These are phyloP conservation scores for Ganoderma meredithae DNA, from an alignment of 1,284 basidiomycete species.

Conservation along the genomic window DNA sequence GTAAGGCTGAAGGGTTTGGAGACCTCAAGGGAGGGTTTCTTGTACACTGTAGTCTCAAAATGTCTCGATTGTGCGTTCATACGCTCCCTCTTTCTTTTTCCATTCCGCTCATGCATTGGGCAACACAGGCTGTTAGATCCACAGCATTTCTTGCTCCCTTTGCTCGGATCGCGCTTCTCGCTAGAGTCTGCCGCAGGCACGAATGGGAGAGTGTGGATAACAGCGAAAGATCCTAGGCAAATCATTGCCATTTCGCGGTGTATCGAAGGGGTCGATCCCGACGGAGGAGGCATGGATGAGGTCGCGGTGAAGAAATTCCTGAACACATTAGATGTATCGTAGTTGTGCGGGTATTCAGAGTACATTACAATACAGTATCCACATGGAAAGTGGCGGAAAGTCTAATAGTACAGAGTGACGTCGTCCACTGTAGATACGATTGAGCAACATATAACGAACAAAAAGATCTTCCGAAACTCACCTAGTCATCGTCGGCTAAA, in stretches of 20 bases:
- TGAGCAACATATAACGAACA: background rate
- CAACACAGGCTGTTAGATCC: conserved; percentile 71
- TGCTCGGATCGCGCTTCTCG: conserved; percentile 77
- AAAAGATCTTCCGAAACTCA: conserved; percentile 2
- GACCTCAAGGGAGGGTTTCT: conserved; percentile 85
- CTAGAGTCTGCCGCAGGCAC: conserved; percentile 82
- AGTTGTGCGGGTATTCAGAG: conserved; percentile 14
- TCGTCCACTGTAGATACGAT: background rate
- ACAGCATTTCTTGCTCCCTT: conserved; percentile 75
- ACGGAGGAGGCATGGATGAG: conserved; percentile 62
- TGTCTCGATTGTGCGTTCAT: conserved; percentile 76
- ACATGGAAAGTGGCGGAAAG: too few relatives aligned
- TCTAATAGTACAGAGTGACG: background rate
- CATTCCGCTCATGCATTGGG: conserved; percentile 3
- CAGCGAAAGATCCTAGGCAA: conserved; percentile 69
- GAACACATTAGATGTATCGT: conserved; percentile 60
- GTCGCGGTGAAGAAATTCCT: conserved; percentile 60
- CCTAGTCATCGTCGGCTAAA: conserved; percentile 60
- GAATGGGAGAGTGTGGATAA: conserved; percentile 87
- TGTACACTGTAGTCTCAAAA: conserved; percentile 75
- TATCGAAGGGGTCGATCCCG: conserved; percentile 78
- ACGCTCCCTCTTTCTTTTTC: background rate
- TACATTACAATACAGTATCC: conserved; percentile 26
- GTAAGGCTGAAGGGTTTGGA: conserved; percentile 84
- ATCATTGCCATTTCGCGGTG: conserved; percentile 73